phyloP scores from a whole-genome alignment of 2,329 filamentous ascomycete genomes.

The Colletotrichum endophyticum region DNA sequence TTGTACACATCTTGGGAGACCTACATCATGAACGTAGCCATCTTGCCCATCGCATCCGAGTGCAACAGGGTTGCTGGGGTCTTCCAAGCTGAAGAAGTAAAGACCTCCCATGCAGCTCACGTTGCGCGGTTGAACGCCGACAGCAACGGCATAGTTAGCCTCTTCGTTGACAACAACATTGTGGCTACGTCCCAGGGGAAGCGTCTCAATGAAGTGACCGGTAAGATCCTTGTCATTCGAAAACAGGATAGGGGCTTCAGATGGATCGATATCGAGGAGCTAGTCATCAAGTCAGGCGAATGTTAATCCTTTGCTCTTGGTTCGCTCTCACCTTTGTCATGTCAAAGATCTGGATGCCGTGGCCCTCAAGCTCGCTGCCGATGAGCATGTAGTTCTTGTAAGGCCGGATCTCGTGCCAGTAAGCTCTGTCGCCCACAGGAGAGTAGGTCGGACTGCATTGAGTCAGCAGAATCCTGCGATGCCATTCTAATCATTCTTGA shows the following conservation, averaged over 20 bases:
- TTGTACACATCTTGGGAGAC: no score
- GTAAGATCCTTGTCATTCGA: conserved; percentile 31
- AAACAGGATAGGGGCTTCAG: conserved; percentile 32
- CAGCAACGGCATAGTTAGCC: conserved; percentile 46
- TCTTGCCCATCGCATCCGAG: conserved; percentile 57
- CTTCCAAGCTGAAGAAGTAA: conserved; percentile 58
- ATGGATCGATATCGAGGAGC: conserved; percentile 45
- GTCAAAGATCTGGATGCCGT: conserved; percentile 67
- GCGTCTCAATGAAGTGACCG: conserved; percentile 28
- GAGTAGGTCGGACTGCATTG: conserved; percentile 12
- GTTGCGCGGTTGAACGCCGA: conserved; percentile 37
- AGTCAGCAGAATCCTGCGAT: not conserved
- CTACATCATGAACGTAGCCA: conserved; percentile 58
- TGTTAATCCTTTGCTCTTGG: fast-evolving
- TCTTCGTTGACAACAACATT: conserved; percentile 56
- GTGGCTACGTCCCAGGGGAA: conserved; percentile 46
- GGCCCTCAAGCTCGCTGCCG: conserved; percentile 44
- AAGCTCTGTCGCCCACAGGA: conserved; percentile 17
- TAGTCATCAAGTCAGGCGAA: not conserved
- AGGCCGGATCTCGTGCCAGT: conserved; percentile 40
- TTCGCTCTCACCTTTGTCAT: conserved; percentile 47
- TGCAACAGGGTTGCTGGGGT: conserved; percentile 53
- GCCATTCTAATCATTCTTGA: not conserved
- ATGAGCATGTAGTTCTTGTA: conserved; percentile 38
- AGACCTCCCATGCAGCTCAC: conserved; percentile 50